Evolutionary conservation across 768 basidiomycete species (phyloP).

Genomic region (Kwoniella botswanensis): DNA sequence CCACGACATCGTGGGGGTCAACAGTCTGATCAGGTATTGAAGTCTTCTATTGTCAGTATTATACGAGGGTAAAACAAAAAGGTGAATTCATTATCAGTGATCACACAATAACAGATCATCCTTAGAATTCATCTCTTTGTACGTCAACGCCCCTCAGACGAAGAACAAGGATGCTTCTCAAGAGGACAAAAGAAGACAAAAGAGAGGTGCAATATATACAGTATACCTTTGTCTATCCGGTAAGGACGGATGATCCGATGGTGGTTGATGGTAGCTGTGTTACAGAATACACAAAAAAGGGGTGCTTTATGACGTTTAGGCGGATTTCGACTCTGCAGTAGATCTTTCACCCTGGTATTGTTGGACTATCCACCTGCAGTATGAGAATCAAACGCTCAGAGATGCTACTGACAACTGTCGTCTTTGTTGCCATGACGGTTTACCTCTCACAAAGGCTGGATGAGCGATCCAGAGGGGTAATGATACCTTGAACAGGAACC

Average conservation of each 20-base stretch:
- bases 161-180: not conserved
- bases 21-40: not conserved
- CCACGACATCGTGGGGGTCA: not conserved
- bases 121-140: not conserved
- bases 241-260: not conserved
- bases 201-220: not conserved
- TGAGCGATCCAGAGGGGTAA: no score
- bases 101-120: not conserved
- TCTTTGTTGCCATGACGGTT: no score
- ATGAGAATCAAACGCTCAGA: no score
- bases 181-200: not conserved
- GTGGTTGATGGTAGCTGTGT: constrained; percentile 7
- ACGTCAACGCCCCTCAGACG: not conserved
- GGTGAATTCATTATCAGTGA: not conserved
- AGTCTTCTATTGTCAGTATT: not conserved
- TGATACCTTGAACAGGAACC: not conserved
- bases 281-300: constrained; percentile 2
- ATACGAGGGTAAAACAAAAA: not conserved
- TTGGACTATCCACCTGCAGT: no score
- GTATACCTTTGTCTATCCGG: constrained; percentile 3
- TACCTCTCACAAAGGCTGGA: no score
- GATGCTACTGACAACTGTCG: no score
- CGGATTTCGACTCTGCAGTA: not conserved
- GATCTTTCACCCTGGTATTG: no score
- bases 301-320: constrained; percentile 9